A percentile compares a stretch with the other conserved stretches of the same genome.
Conservation (phyloP, 352 stramenopile genomes). For the Globisporangium camurandrum region DNA sequence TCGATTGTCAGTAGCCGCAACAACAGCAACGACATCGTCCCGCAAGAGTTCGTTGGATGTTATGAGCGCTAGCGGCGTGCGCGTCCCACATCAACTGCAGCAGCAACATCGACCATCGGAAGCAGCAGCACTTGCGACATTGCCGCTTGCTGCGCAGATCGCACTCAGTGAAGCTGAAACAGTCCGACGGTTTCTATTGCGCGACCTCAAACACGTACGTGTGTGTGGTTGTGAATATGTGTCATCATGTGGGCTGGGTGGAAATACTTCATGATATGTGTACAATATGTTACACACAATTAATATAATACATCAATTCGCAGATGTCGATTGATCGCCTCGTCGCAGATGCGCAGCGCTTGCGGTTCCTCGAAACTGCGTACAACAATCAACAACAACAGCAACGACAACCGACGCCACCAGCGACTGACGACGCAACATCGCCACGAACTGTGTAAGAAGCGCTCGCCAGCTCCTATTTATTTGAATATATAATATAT, state of each 20-base stretch:
- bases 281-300: not conserved
- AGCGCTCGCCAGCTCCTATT: too few species aligned
- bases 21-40: too few species aligned
- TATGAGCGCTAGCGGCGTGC: conserved; percentile 9
- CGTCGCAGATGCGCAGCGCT: conserved; percentile 63
- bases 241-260: not conserved
- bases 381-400: conserved; percentile 21
- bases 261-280: not conserved
- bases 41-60: conserved; percentile 26
- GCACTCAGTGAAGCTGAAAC: conserved; percentile 53
- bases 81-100: too few species aligned
- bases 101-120: too few species aligned
- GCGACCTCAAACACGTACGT: conserved; percentile 62
- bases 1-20: too few species aligned
- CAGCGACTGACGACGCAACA: conserved; percentile 11
- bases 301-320: too few species aligned
- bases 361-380: conserved; percentile 63
- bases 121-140: conserved; percentile 12
- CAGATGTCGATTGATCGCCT: conserved; percentile 79
- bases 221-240: not conserved
- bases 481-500: too few species aligned
- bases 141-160: conserved; percentile 15
- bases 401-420: too few species aligned
- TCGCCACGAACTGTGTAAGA: too few species aligned
- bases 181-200: conserved; percentile 51